Evolutionary conservation across 495 filamentous ascomycete genomes (phyloP), one percentile per base, ranked within the genome.

Genomic region (Aspergillus olivimuriae): DNA sequence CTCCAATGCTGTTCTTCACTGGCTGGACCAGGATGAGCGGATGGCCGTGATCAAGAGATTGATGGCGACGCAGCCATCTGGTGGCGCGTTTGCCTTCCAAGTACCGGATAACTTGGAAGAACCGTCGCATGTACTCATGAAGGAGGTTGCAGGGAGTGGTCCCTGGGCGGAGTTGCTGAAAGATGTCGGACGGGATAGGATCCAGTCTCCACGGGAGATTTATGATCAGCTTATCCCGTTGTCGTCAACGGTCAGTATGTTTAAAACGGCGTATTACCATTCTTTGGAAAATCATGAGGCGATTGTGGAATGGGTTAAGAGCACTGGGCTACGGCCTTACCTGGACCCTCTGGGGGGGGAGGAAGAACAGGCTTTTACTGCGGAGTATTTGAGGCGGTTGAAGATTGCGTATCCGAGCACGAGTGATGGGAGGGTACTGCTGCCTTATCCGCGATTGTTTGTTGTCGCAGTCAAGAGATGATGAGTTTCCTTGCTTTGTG

Each of bases 281-380:
- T 53, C 69, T 5, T 57, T 80, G 22, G 62, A 57, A 4, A 61
- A 51, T 9, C 72, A 71, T 30, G 45, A 52, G 30, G 71, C 60
- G 17, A 68, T 81, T 35, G 68, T 79, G 15, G 73, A 77, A 51
- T 81, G 77, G 77, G 73, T 78, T 1, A 71, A 70, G 53, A 70
- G 72, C 5, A 77, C 72, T 4, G 77, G 75, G 8, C 49, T 81
- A 46, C 52, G 61, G 48, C 76, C 76, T 2, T 79, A 66, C 46
- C 17, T 79, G 40, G 60, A 74, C 50, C 60, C 62, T 7, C 51
- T 76, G 43, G 39, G 48, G 1, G 31, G 37, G 1, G 49, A 57
- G 4, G 63, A 70, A 34, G 60, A 50, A 43, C 55, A 61, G 23
- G 58, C 22, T 6, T 76, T 71, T 43, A 47, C 75, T 53, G 32